Conservation (phyloP, 768 basidiomycete species). For the Lactarius evosmus region DNA sequence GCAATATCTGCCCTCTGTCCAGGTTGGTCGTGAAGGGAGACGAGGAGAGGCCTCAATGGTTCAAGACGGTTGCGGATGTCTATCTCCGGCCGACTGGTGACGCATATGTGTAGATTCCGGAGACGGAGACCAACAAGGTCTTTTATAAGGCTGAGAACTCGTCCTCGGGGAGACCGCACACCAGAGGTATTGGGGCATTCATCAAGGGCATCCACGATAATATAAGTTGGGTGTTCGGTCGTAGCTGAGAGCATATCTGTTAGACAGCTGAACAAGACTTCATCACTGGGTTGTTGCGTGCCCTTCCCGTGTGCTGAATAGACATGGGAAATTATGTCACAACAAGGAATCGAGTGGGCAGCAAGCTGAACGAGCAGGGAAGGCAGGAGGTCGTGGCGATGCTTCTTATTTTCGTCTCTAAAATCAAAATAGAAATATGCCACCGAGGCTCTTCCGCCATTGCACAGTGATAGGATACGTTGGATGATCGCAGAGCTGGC, state of each 20-base stretch:
- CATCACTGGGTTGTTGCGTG: too few relatives aligned
- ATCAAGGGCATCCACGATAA: background rate
- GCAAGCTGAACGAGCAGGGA: background rate
- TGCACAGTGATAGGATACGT: background rate
- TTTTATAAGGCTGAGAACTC: background rate
- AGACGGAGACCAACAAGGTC: background rate
- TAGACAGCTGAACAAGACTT: background rate
- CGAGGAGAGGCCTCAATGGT: background rate
- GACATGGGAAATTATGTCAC: background rate
- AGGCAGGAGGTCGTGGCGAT: background rate
- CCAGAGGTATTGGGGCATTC: background rate
- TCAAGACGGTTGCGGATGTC: background rate
- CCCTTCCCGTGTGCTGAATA: background rate
- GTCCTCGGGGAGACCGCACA: background rate
- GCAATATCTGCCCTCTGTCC: background rate
- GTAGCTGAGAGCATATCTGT: background rate
- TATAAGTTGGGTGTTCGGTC: background rate
- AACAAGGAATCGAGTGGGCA: background rate
- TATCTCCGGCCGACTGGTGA: background rate
- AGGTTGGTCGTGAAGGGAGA: background rate
- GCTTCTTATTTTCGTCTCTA: background rate
- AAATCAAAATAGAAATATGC: constrained; percentile 1
- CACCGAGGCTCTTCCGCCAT: background rate
- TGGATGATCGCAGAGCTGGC: background rate
- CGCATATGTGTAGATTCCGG: background rate